Conservation (phyloP, 148 eudicot species). For the Diospyros lotus region DNA sequence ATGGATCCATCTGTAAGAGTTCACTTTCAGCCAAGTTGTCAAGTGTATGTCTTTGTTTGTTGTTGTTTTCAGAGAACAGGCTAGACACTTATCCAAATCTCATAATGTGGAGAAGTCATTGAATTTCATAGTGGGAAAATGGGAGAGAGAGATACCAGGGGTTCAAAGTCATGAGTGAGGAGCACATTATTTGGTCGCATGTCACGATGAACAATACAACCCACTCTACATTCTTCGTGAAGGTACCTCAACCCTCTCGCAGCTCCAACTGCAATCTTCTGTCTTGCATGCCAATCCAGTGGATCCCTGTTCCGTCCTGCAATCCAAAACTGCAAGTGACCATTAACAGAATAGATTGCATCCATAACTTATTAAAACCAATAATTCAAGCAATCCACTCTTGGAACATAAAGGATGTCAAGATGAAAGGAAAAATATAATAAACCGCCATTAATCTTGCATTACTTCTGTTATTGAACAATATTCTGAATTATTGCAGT, state of each 20-base stretch:
- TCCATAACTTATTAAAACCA: neutral
- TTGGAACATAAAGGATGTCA: neutral
- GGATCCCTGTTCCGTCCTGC: constrained; percentile 45
- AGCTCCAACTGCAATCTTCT: constrained; percentile 83
- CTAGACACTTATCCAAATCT: too few species aligned
- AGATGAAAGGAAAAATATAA: neutral
- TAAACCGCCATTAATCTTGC: neutral
- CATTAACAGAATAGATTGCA: constrained; percentile 3
- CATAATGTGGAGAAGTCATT: neutral
- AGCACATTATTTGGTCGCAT: constrained; percentile 91
- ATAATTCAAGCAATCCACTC: neutral
- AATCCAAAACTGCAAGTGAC: neutral
- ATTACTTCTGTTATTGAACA: neutral
- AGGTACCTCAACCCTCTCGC: constrained; percentile 91
- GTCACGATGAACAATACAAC: constrained; percentile 90
- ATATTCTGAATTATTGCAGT: neutral
- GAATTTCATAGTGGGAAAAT: neutral
- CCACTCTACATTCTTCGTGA: constrained; percentile 92
- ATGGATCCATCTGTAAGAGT: neutral
- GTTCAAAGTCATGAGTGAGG: constrained; percentile 88
- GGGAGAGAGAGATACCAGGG: constrained; percentile 46
- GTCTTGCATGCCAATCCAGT: constrained; percentile 66
- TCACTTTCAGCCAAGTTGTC: neutral
- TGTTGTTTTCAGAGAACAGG: neutral
- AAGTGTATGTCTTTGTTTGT: neutral